Evolutionary conservation across 345 rosid species (phyloP).

Genomic region (Populus nigra): DNA sequence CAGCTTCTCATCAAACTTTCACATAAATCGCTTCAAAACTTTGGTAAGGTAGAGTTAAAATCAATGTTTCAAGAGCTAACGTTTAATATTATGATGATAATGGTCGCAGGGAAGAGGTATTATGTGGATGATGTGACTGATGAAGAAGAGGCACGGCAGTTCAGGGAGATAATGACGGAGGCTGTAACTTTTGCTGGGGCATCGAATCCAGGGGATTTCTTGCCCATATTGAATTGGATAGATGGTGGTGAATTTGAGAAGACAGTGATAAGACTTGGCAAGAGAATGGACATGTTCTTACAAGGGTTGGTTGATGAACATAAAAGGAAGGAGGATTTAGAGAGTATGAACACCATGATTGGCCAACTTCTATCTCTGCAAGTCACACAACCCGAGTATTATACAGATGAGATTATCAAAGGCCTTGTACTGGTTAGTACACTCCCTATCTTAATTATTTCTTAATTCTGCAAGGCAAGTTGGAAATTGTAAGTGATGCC

Average conservation of each 20-base stretch:
- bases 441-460: no score
- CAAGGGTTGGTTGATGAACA: conserved; percentile 43
- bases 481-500: no score
- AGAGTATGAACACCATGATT: conserved; percentile 34
- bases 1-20: conserved; percentile 25
- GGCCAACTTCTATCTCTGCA: conserved; percentile 39
- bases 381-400: conserved; percentile 40
- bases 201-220: conserved; percentile 34
- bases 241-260: conserved; percentile 12
- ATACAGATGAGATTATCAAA: conserved; percentile 48
- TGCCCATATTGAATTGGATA: conserved; percentile 39
- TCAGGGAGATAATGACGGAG: conserved; percentile 23
- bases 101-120: conserved; percentile 25
- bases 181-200: conserved; percentile 18
- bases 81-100: conserved; percentile 20
- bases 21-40: neutral
- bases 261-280: conserved; percentile 17
- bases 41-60: conserved; percentile 17
- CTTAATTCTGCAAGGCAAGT: no score
- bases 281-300: conserved; percentile 29
- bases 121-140: conserved; percentile 25
- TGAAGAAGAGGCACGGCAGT: conserved; percentile 25
- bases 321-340: neutral
- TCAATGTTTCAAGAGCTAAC: conserved; percentile 19
- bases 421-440: conserved; percentile 42